Percentiles rank a stretch among this genome's conserved stretches.
Evolutionary conservation across 2,329 filamentous ascomycete species (phyloP).

Genomic region (Talaromyces amestolkiae): DNA sequence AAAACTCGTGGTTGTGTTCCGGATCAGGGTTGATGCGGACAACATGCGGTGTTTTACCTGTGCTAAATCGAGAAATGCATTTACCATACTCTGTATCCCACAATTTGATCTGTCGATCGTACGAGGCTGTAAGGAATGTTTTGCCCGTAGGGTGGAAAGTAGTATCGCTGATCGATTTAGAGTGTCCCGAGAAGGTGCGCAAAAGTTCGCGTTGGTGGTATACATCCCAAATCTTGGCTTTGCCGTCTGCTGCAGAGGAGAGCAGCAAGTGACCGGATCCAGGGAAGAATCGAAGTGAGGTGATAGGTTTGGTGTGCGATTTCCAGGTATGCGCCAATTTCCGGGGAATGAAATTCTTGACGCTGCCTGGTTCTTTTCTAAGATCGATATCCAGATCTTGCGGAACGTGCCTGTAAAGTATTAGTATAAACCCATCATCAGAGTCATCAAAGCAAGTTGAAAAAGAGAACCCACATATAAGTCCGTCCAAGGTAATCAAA

Average conservation of each 20-base stretch:
- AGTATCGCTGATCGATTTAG: slow-evolving; percentile 83
- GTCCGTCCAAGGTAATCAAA: slow-evolving; percentile 93
- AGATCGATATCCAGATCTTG: slow-evolving; percentile 86
- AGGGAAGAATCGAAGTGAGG: slow-evolving; percentile 86
- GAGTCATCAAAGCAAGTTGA: too few relatives aligned
- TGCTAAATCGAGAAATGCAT: slow-evolving; percentile 84
- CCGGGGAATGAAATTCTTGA: slow-evolving; percentile 91
- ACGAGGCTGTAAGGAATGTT: slow-evolving; percentile 86
- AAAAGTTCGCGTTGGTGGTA: slow-evolving; percentile 87
- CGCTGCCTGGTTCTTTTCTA: slow-evolving; percentile 72
- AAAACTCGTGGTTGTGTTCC: slow-evolving; percentile 79
- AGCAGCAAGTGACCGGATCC: slow-evolving; percentile 81
- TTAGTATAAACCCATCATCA: background rate
- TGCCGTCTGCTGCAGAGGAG: slow-evolving; percentile 84
- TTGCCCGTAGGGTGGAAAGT: slow-evolving; percentile 80
- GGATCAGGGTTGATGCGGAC: slow-evolving; percentile 84
- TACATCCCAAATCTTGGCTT: slow-evolving; percentile 90
- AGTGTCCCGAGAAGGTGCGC: slow-evolving; percentile 87
- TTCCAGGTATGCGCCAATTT: slow-evolving; percentile 91
- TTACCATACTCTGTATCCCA: slow-evolving; percentile 97
- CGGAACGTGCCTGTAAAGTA: slow-evolving; percentile 64
- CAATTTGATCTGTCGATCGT: slow-evolving; percentile 93
- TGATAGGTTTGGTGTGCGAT: slow-evolving; percentile 79
- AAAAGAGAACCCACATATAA: slow-evolving; percentile 63
- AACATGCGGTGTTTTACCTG: slow-evolving; percentile 92